Base-by-base conservation (phyloP, 2,329 filamentous ascomycete species). In the Zasmidium citrigriseum region DNA sequence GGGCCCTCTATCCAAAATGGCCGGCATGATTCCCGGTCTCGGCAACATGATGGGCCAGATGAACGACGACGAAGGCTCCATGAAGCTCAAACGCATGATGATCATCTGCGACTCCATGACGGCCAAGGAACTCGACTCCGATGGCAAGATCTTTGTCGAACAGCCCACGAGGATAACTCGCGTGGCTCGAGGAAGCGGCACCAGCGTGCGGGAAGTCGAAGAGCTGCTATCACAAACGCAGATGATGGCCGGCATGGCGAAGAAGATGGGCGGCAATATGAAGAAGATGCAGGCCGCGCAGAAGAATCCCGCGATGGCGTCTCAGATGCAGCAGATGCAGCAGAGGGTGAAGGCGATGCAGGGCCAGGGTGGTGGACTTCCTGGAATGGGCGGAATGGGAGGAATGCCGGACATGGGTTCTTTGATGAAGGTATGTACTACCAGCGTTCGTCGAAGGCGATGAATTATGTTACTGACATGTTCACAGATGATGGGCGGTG, bases 41-140 rank as follows among this genome's bases (percentile, higher is more conserved):
- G 89, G 89, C 66, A 90, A 89, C 71, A 88, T 98, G 83, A 98
- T 97, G 86, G 88, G 91, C 54, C 91, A 91, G 41, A 95, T 98
- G 85, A 93, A 98, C 72, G 96, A 99, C 72, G 93, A 98, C 70
- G 95, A 98, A 71, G 93, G 93, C n/a, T 87, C 88, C 55, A 80
- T 89, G 68, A 97, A 98, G 77, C 84, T 99, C 23, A 96, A 96
- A 77, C 89, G 95, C 62, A 99, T 99, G 95, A 91, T 99, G 67
- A 98, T 96, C 79, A 96, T 99, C 60, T 97, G 93, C 79, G 95
- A 99, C 78, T 93, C 89, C 63, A 99, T 99, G 95, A 98, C 93
- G 0, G 86, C 90, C 21, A 96, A 96, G 72, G 95, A 99, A 73
- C 86, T 99, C 20, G 93, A 99, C 75, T 90, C 89, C 46, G 93